Conservation (phyloP, 257 asterid species). For the Capsicum chinense region DNA sequence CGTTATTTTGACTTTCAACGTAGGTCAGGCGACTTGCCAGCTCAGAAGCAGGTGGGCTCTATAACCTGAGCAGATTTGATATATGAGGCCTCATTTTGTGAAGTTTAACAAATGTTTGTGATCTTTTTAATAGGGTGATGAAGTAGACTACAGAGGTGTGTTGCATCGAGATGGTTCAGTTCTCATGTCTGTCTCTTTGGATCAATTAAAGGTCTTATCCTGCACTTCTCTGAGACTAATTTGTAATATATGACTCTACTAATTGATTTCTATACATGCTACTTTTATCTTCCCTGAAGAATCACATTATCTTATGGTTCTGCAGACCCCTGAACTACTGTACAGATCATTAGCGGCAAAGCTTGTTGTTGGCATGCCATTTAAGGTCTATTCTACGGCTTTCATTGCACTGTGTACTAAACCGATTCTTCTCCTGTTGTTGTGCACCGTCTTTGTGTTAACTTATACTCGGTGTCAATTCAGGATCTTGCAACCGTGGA, state of each 20-base stretch:
- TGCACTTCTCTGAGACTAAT: background rate
- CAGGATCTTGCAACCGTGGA: conserved; percentile 99
- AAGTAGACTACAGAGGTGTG: conserved; percentile 94
- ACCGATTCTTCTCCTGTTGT: conserved; percentile 31
- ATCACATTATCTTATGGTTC: conserved; percentile 15
- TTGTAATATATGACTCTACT: conserved; percentile 9
- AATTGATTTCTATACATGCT: background rate
- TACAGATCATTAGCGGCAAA: conserved; percentile 91
- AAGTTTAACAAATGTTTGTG: conserved; percentile 31
- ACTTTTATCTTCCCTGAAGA: conserved; percentile 22
- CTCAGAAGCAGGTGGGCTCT: conserved; percentile 80
- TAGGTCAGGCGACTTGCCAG: conserved; percentile 87
- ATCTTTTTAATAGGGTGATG: conserved; percentile 75
- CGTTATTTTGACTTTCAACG: conserved; percentile 97
- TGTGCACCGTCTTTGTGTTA: conserved; percentile 21
- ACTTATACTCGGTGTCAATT: conserved; percentile 30
- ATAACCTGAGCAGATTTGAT: background rate
- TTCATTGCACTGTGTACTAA: conserved; percentile 19
- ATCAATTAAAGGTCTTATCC: conserved; percentile 81
- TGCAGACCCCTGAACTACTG: conserved; percentile 86
- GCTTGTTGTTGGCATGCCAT: conserved; percentile 93
- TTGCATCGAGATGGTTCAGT: conserved; percentile 99
- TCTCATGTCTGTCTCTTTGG: conserved; percentile 87
- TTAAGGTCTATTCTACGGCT: conserved; percentile 61
- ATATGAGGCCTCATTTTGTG: conserved; percentile 24